A percentile compares a stretch with the other conserved stretches of the same genome.
phyloP scores from a whole-genome alignment of 2,329 filamentous ascomycete genomes.

The Colletotrichum liaoningense region DNA sequence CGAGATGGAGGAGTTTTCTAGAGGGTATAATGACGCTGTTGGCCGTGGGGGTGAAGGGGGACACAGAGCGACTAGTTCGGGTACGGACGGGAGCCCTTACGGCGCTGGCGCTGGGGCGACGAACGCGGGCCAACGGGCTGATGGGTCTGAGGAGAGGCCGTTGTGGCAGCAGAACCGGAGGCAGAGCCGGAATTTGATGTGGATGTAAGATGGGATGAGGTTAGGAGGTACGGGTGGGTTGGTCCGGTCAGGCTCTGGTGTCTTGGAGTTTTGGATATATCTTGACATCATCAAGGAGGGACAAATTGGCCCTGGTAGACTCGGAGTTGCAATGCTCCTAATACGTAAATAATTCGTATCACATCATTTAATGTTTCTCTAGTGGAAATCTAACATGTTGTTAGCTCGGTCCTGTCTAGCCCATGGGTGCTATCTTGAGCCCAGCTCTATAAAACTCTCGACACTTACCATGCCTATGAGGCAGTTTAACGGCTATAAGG shows the following conservation, averaged over 20 bases:
- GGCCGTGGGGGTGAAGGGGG: slow-evolving; percentile 47
- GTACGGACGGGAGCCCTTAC: slow-evolving; percentile 13
- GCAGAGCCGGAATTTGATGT: slow-evolving; percentile 59
- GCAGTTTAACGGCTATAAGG: too few relatives aligned
- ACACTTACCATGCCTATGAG: too few relatives aligned
- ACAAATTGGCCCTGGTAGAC: background rate
- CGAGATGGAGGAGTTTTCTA: slow-evolving; percentile 59
- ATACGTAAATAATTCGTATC: background rate
- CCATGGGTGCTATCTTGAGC: too few relatives aligned
- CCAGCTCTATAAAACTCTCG: too few relatives aligned
- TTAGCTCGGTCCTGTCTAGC: too few relatives aligned
- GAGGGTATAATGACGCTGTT: slow-evolving; percentile 55
- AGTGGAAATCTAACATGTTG: background rate
- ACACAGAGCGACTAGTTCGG: slow-evolving; percentile 44
- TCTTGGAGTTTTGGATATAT: slow-evolving; percentile 13
- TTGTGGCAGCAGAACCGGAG: slow-evolving; percentile 67
- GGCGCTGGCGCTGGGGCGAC: slow-evolving; percentile 21
- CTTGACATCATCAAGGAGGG: background rate
- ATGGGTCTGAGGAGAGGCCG: slow-evolving; percentile 48
- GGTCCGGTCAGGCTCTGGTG: background rate
- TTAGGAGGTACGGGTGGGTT: too few relatives aligned
- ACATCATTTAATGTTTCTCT: too few relatives aligned
- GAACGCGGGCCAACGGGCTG: slow-evolving; percentile 18
- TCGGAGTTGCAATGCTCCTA: background rate
- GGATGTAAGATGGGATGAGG: slow-evolving; percentile 49